These are phyloP conservation scores for Trametes cubensis DNA, from an alignment of 768 basidiomycete genomes.

Conservation along the genomic window DNA sequence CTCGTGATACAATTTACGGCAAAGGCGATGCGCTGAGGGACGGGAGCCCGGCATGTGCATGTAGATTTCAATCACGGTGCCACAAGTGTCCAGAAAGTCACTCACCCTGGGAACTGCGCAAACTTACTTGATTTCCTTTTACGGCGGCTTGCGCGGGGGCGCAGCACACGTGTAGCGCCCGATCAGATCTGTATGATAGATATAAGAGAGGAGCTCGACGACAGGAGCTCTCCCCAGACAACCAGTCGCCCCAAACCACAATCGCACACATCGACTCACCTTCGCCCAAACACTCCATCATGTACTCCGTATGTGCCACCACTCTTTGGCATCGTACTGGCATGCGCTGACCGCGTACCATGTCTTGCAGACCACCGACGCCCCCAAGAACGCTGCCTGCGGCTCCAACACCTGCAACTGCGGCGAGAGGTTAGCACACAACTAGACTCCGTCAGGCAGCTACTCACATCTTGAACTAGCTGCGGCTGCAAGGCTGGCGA, in stretches of 20 bases:
- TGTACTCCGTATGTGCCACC: constrained; percentile 24
- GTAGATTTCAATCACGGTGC: neutral
- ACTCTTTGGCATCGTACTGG: neutral
- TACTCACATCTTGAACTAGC: constrained; percentile 35
- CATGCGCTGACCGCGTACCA: neutral
- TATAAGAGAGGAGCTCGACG: constrained; percentile 18
- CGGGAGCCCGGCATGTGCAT: constrained; percentile 8
- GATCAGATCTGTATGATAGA: constrained; percentile 15
- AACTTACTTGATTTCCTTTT: constrained; percentile 20
- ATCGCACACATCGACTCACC: constrained; percentile 4
- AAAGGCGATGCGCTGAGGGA: constrained; percentile 4
- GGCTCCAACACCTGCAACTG: constrained; percentile 54
- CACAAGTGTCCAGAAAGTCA: constrained; percentile 17
- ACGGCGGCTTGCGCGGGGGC: neutral
- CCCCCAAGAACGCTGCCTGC: constrained; percentile 51
- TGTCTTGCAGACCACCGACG: constrained; percentile 23
- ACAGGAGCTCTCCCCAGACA: constrained; percentile 2
- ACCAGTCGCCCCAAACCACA: constrained; percentile 18
- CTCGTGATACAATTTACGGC: constrained; percentile 15
- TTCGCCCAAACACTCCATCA: constrained; percentile 12
- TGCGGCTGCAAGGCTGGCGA: constrained; percentile 62
- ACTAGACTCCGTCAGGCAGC: neutral
- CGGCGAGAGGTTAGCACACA: constrained; percentile 45
- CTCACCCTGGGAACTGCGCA: constrained; percentile 9
- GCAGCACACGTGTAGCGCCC: constrained; percentile 7